Conservation (phyloP, 805 yeast species). For the Candida ficus region DNA sequence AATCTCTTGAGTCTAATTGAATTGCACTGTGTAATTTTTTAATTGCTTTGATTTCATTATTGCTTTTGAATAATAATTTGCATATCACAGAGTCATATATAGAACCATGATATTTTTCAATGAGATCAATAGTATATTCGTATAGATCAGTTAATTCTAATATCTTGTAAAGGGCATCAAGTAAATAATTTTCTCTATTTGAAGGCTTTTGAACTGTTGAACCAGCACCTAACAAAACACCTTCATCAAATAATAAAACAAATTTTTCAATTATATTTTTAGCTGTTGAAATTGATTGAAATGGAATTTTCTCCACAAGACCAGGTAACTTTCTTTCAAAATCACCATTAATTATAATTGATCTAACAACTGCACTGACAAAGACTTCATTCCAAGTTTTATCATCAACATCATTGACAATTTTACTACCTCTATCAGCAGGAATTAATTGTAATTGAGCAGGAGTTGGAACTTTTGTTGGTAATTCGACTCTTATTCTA, state of each 20-base stretch:
- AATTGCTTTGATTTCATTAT: slow-evolving; percentile 33
- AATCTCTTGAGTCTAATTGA: slow-evolving; percentile 17
- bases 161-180: slow-evolving; percentile 60
- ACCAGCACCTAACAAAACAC: slow-evolving; percentile 60
- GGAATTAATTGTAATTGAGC: slow-evolving; percentile 29
- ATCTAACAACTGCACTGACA: slow-evolving; percentile 52
- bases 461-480: slow-evolving; percentile 35
- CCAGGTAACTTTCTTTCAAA: slow-evolving; percentile 55
- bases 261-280: slow-evolving; percentile 13
- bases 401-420: slow-evolving; percentile 27
- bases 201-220: slow-evolving; percentile 66
- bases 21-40: slow-evolving; percentile 26
- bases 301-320: slow-evolving; percentile 43
- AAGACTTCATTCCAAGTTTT: slow-evolving; percentile 56
- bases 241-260: slow-evolving; percentile 29
- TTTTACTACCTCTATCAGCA: slow-evolving; percentile 32
- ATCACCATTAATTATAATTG: slow-evolving; percentile 47
- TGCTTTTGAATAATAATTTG: slow-evolving; percentile 28
- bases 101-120: slow-evolving; percentile 20
- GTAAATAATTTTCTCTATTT: slow-evolving; percentile 56
- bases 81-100: slow-evolving; percentile 27
- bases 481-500: slow-evolving; percentile 56
- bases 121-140: slow-evolving; percentile 34
- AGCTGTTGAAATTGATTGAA: slow-evolving; percentile 12
- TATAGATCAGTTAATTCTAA: slow-evolving; percentile 34